Conservation (phyloP, 1,284 basidiomycete species). For the Ganoderma resinaceum region DNA sequence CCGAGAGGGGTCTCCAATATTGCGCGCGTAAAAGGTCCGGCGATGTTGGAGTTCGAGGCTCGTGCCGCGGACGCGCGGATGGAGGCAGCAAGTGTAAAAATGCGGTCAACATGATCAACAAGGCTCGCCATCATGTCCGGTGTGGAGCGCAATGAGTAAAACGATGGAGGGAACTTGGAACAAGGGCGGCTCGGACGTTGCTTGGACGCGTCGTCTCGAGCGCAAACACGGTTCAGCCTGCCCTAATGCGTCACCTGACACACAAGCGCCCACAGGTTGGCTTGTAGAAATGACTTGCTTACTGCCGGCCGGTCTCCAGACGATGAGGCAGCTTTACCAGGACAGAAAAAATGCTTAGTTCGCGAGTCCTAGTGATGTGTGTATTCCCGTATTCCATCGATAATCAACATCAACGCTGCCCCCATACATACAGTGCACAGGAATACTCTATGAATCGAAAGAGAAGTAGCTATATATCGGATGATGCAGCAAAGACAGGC, state of each 20-base stretch:
- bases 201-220: not conserved
- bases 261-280: not conserved
- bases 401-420: not conserved
- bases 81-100: conserved; percentile 44
- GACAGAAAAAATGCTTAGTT: not conserved
- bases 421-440: conserved; percentile 21
- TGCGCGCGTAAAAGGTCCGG: conserved; percentile 59
- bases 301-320: too few species aligned
- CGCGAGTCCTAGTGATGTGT: not conserved
- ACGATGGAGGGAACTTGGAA: not conserved
- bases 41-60: conserved; percentile 20
- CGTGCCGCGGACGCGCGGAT: conserved; percentile 42
- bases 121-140: conserved; percentile 47
- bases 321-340: not conserved
- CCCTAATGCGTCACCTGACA: conserved; percentile 1
- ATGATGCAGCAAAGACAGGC: conserved; percentile 28
- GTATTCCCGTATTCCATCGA: conserved; percentile 12
- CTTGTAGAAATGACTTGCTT: too few species aligned
- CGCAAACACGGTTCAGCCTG: not conserved
- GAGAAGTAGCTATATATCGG: conserved; percentile 21
- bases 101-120: conserved; percentile 51
- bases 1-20: conserved; percentile 67
- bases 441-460: conserved; percentile 28
- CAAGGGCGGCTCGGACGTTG: not conserved
- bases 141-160: not conserved